Evolutionary conservation across 1,284 basidiomycete genomes (phyloP).

Genomic region (Cutaneotrichosporon dermatis): DNA sequence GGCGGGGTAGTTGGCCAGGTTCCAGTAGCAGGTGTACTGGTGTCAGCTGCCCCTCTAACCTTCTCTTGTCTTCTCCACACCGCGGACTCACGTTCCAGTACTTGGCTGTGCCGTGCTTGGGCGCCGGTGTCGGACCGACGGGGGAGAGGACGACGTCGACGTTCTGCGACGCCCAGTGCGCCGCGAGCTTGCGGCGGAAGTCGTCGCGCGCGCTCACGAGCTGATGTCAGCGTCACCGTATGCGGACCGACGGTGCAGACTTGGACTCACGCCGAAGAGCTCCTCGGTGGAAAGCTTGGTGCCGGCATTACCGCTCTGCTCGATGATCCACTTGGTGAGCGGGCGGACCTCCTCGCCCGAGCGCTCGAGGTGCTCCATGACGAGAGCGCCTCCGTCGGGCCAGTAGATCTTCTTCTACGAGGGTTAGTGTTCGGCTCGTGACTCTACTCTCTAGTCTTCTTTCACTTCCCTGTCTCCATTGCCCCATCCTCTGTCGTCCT

Average conservation of each 20-base stretch:
- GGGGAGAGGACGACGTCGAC: constrained; percentile 45
- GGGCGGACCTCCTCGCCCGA: constrained; percentile 37
- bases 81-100: constrained; percentile 28
- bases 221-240: constrained; percentile 22
- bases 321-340: constrained; percentile 38
- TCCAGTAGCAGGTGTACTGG: constrained; percentile 63
- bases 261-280: constrained; percentile 25
- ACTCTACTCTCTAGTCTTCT: too few species aligned
- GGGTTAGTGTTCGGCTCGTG: too few species aligned
- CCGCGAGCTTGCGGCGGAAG: constrained; percentile 27
- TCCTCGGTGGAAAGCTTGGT: constrained; percentile 24
- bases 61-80: too few species aligned
- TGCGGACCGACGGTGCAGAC: background rate
- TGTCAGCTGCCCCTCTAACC: background rate
- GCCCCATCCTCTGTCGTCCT: too few species aligned
- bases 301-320: constrained; percentile 8
- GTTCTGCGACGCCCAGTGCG: constrained; percentile 24
- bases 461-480: too few species aligned
- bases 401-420: constrained; percentile 32
- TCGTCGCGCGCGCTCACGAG: constrained; percentile 29
- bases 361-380: constrained; percentile 18
- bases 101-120: constrained; percentile 33
- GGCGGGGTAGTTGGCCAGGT: constrained; percentile 63
- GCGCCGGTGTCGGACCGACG: constrained; percentile 36
- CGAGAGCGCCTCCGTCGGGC: constrained; percentile 35